Evolutionary conservation across 2,329 filamentous ascomycete genomes (phyloP).

Genomic region (Sporothrix mexicana): DNA sequence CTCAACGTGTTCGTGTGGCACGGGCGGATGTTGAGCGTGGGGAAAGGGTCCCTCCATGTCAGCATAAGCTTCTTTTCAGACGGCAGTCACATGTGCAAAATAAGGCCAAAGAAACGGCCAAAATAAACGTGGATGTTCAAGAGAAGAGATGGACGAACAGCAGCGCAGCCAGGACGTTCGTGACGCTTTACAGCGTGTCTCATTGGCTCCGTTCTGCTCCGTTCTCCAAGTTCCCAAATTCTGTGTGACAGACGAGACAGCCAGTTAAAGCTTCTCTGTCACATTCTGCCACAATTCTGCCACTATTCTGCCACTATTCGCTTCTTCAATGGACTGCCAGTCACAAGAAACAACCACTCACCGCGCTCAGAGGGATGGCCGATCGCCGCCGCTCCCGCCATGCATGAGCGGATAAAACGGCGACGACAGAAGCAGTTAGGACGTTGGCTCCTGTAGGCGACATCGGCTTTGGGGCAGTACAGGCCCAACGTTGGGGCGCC

Average conservation of each 20-base stretch:
- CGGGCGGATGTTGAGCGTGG: background rate
- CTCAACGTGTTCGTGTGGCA: conserved; percentile 9
- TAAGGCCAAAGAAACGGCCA: background rate
- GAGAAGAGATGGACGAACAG: background rate
- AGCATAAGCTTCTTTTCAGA: conserved; percentile 11
- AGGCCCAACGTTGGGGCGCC: background rate
- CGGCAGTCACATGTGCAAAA: background rate
- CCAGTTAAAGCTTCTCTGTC: no score
- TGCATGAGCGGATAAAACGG: conserved; percentile 21
- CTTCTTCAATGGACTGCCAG: conserved; percentile 2
- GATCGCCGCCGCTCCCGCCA: conserved; percentile 26
- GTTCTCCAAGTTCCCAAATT: background rate
- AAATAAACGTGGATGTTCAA: background rate
- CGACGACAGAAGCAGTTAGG: conserved; percentile 26
- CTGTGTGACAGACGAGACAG: background rate
- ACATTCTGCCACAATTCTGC: no score
- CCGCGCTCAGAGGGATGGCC: background rate
- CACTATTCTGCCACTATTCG: no score
- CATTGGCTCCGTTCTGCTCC: background rate
- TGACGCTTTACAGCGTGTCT: conserved; percentile 17
- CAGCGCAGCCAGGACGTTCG: conserved; percentile 14
- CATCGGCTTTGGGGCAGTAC: conserved; percentile 14
- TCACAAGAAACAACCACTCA: background rate
- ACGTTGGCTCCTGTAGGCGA: background rate
- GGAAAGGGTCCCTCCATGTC: background rate